Evolutionary conservation across 2,329 filamentous ascomycete genomes (phyloP).

Genomic region (Fusarium marasasianum): DNA sequence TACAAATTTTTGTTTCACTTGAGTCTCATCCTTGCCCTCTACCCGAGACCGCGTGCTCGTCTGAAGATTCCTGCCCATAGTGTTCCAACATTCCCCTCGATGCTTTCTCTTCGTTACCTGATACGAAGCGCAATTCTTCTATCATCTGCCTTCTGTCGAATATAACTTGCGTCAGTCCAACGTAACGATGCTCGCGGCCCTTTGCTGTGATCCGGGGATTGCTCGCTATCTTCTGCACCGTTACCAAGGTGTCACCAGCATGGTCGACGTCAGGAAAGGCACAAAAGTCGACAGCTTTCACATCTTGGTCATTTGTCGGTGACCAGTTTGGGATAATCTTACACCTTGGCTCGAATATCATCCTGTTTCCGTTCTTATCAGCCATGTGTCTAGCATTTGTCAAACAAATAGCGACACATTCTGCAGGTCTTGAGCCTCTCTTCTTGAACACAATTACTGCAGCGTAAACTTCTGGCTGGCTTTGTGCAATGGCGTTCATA

Average conservation of each 20-base stretch:
- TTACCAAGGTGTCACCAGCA: neutral
- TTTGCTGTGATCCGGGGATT: fast-evolving
- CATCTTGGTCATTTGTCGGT: too few species aligned
- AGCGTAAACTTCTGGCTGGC: neutral
- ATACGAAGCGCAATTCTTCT: neutral
- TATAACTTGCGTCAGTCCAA: neutral
- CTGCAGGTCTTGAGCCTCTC: fast-evolving
- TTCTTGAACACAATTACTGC: neutral
- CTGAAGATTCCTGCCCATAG: neutral
- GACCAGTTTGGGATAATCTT: neutral
- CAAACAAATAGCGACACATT: neutral
- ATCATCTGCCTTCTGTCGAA: neutral
- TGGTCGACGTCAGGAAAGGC: neutral
- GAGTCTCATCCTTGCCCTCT: too few species aligned
- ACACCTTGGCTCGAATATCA: neutral
- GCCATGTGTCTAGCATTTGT: neutral
- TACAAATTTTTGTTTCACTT: too few species aligned
- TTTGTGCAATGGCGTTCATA: fast-evolving
- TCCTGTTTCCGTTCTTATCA: fast-evolving
- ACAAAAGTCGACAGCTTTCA: neutral
- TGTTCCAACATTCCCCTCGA: neutral
- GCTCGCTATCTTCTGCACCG: neutral
- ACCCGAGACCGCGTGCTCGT: too few species aligned
- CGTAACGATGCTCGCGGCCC: neutral
- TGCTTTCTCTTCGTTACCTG: neutral